Base-by-base conservation (phyloP, 345 rosid genomes). In the Hibiscus trionum region DNA sequence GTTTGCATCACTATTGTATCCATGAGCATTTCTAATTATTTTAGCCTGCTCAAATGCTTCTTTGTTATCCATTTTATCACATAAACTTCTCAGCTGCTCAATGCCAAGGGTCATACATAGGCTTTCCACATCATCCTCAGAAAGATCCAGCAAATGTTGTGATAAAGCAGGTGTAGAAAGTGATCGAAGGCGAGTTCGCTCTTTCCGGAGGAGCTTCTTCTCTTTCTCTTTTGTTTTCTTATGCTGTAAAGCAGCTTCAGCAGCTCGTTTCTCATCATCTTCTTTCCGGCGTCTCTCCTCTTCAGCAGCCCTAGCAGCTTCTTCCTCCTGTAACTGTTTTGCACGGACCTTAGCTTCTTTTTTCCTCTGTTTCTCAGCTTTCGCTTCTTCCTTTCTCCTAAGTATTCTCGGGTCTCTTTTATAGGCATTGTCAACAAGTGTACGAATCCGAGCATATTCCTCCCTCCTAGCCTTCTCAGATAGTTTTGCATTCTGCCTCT, bases 361-460 rank as follows among this genome's bases (percentile, higher is more conserved):
- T 80, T 89, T 96, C 85, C 85, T 86, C 79, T 89, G 94, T 87
- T 83, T 96, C 86, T 93, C 93, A 42, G 96, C 97, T 77, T 80
- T 93, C 77, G 87, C 89, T 75, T 81, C 91, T 73, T 93, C 99
- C 75, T 89, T 96, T 76, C 93, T 91, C 83, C 86, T 86, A 50
- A 79, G 70, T 71, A 96, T 85, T 73, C 99, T 86, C 0, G 96
- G 99, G 76, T 96, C 99, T 78, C 88, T 91, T 75, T 78, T 88
- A 76, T 96, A 91, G 0, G 99, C 97, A 82, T 90, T 93, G 81
- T 89, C 99, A 70, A 96, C 93, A 75, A 96, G 99, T 15, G 86
- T 61, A 16, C 97, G 91, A 19, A 96, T 75, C 21, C 99, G 79
- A 42, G 80, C 96, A 86, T 93, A 90, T 66, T 96, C 99, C 82